Conservation (phyloP, 2,329 filamentous ascomycete species). For the Aspergillus sp. region DNA sequence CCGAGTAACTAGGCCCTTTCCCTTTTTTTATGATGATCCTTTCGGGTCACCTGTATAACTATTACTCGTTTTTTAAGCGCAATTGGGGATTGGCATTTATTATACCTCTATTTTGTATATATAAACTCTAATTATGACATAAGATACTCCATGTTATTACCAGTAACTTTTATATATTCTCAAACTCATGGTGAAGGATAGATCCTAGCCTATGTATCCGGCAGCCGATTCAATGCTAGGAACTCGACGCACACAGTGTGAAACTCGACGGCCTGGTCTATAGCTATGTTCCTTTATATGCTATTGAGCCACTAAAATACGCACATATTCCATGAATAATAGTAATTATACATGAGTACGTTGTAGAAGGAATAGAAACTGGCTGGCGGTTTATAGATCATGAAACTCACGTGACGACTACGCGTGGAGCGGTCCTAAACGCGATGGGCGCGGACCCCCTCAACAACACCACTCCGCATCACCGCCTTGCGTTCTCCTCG, state of each 20-base stretch:
- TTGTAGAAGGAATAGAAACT: too few relatives aligned
- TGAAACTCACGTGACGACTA: slow-evolving; percentile 5
- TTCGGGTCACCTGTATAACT: not conserved
- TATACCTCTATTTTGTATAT: not conserved
- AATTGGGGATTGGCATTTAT: not conserved
- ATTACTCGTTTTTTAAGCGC: not conserved
- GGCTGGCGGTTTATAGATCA: not conserved
- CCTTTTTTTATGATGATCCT: not conserved
- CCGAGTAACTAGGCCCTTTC: not conserved
- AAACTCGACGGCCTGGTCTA: not conserved
- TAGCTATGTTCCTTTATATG: not conserved
- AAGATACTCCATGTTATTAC: not conserved
- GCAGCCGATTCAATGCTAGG: too few relatives aligned
- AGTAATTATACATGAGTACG: not conserved
- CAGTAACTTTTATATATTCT: too few relatives aligned
- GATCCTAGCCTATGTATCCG: too few relatives aligned
- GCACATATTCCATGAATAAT: too few relatives aligned
- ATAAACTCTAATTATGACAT: not conserved
- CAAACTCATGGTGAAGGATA: too few relatives aligned
- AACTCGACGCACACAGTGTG: too few relatives aligned
- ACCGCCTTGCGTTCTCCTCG: slow-evolving; percentile 5
- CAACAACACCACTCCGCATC: slow-evolving; percentile 20
- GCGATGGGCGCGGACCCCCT: slow-evolving; percentile 21
- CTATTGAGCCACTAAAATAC: too few relatives aligned
- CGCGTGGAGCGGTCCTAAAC: slow-evolving; percentile 5